A percentile compares a stretch with the other conserved stretches of the same genome.
These are phyloP conservation scores for Phialophora macrospora DNA, from an alignment of 2,329 filamentous ascomycete genomes.

Conservation along the genomic window DNA sequence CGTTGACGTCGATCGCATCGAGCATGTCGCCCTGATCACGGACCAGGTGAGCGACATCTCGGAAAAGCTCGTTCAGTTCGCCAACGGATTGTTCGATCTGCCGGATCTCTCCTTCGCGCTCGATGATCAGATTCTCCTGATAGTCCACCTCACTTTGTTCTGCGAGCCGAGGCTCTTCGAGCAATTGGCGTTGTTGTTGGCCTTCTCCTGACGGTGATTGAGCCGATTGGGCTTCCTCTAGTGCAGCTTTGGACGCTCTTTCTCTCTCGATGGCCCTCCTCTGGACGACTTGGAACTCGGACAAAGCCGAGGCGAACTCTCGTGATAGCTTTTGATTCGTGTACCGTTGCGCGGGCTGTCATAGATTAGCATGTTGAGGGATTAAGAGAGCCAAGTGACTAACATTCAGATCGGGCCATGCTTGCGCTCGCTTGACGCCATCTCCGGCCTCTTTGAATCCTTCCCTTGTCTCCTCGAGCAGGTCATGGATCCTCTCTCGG, in stretches of 20 bases:
- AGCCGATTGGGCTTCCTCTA: constrained; percentile 59
- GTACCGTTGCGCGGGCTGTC: constrained; percentile 89
- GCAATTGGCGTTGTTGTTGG: constrained; percentile 71
- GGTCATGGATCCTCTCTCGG: constrained; percentile 84
- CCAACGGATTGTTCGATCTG: constrained; percentile 97
- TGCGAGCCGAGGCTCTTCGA: constrained; percentile 80
- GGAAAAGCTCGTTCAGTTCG: constrained; percentile 94
- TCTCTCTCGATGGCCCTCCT: constrained; percentile 89
- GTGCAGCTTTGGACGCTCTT: constrained; percentile 79
- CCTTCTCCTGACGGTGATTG: constrained; percentile 44
- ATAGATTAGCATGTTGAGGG: constrained; percentile 18
- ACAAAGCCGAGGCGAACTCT: constrained; percentile 86
- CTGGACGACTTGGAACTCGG: constrained; percentile 92
- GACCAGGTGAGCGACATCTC: constrained; percentile 97
- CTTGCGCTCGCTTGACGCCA: constrained; percentile 87
- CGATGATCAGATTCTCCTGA: constrained; percentile 91
- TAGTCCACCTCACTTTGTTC: constrained; percentile 96
- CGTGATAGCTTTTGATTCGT: constrained; percentile 92
- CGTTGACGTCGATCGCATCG: constrained; percentile 85
- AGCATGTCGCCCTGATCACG: constrained; percentile 89
- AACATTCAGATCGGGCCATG: constrained; percentile 83
- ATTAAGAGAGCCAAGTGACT: constrained; percentile 39
- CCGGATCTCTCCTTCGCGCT: constrained; percentile 94
- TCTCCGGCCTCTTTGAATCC: constrained; percentile 92
- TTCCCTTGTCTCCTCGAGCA: constrained; percentile 82